Conservation (phyloP, 2,329 filamentous ascomycete genomes). For the Phialophora expanda region DNA sequence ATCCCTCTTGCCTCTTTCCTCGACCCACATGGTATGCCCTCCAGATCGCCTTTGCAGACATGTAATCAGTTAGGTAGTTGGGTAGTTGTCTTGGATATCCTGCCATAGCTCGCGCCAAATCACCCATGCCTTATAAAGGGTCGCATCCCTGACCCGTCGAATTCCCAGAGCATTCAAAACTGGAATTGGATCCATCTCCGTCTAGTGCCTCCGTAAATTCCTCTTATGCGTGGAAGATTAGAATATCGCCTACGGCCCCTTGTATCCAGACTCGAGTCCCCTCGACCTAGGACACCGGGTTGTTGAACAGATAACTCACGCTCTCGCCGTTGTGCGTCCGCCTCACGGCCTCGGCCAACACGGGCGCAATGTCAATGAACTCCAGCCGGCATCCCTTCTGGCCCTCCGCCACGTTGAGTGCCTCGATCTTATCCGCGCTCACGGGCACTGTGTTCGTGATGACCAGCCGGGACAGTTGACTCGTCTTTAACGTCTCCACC, state of each 20-base stretch:
- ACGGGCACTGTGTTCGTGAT: conserved; percentile 89
- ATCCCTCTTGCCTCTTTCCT: no score
- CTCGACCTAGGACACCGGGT: conserved; percentile 9
- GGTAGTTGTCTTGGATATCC: neutral
- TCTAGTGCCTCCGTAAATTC: neutral
- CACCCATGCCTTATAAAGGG: neutral
- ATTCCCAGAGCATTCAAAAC: neutral
- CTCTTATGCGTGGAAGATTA: neutral
- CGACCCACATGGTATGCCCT: no score
- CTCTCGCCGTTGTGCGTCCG: conserved; percentile 59
- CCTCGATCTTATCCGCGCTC: conserved; percentile 58
- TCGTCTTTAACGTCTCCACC: conserved; percentile 82
- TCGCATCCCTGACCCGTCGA: neutral
- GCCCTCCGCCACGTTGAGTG: conserved; percentile 35
- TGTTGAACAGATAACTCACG: conserved; percentile 57
- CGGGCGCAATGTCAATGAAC: conserved; percentile 90
- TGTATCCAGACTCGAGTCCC: neutral
- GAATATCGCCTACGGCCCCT: neutral
- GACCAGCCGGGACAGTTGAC: conserved; percentile 76
- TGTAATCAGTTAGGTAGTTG: neutral
- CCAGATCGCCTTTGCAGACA: neutral
- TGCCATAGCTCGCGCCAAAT: neutral
- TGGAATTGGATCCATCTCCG: neutral
- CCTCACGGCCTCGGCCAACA: conserved; percentile 59
- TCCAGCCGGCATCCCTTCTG: conserved; percentile 82